Base-by-base conservation (phyloP, 306 rosid genomes). In the Dryas drummondii region DNA sequence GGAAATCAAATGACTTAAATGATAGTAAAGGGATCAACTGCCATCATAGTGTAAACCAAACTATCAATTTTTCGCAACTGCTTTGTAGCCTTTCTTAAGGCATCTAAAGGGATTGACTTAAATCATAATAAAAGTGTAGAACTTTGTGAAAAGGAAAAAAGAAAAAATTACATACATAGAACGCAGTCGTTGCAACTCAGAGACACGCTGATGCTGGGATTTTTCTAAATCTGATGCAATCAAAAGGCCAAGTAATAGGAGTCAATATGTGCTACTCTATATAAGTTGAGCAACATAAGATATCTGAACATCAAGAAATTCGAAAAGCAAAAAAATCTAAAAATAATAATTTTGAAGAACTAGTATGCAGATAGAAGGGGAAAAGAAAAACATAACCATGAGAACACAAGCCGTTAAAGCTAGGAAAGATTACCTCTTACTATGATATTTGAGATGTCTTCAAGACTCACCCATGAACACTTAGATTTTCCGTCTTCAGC, bases 391-490 rank as follows among this genome's bases (percentile, higher is more conserved):
- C 16, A 54, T 73, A 26, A 8, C 37, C 1, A 51, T 64, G 56
- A 45, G 72, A 78, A 68, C 65, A 64, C 13, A 6, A 45, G 73
- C 55, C 15, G 64, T 49, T 70, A 49, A 87, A 72, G 76, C 62
- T 65, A 51, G 32, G 40, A 37, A 59, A 47, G 60, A n/a, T 78
- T 89, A 94, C 97, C 99, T 92, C 93, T 82, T 58, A 89, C 90
- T 70, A 88, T 83, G 82, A 84, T 82, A 85, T 87, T 92, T 82
- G 97, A 92, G 86, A 87, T 79, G 82, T 92, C 97, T 77, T 94
- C 99, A 80, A 94, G 96, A 87, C 89, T 94, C 71, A 92, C 93
- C 97, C 99, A 91, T 50, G 99, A 92, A 77, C 99, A 94, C 83
- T 94, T 94, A 47, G 97, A 88, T 79, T 92, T 94, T 13, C 99